A percentile compares a stretch with the other conserved stretches of the same genome.
Evolutionary conservation across 306 rosid species (phyloP).

Genomic region (Cicer judaicum): DNA sequence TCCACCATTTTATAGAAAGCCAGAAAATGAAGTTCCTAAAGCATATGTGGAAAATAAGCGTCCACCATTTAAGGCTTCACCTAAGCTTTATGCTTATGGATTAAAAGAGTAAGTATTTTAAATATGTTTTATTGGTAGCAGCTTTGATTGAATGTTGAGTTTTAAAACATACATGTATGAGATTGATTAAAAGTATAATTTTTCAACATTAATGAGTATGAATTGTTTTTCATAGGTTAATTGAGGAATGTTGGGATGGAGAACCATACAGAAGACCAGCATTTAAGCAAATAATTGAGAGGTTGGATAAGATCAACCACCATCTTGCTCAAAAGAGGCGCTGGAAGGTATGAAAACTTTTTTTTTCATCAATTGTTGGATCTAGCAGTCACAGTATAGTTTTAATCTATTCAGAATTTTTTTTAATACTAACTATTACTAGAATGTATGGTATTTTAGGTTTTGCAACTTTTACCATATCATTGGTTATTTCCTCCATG

Average conservation of each 20-base stretch:
- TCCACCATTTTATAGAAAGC: constrained; percentile 52
- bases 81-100: constrained; percentile 56
- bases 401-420: constrained; percentile 8
- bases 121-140: constrained; percentile 28
- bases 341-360: constrained; percentile 50
- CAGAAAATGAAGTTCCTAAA: constrained; percentile 63
- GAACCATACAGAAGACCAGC: constrained; percentile 56
- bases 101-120: constrained; percentile 53
- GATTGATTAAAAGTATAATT: neutral
- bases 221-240: constrained; percentile 48
- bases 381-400: constrained; percentile 2
- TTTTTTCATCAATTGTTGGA: constrained; percentile 17
- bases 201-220: constrained; percentile 18
- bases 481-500: constrained; percentile 23
- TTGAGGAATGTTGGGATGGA: constrained; percentile 60
- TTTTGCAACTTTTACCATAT: neutral
- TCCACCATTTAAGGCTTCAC: constrained; percentile 53
- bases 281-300: constrained; percentile 51
- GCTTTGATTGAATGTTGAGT: constrained; percentile 34
- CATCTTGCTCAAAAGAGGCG: constrained; percentile 42
- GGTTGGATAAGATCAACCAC: constrained; percentile 47
- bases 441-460: neutral
- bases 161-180: constrained; percentile 30
- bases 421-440: neutral
- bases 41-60: constrained; percentile 56